Conservation (phyloP, 768 basidiomycete species). For the Mycena vulgaris region DNA sequence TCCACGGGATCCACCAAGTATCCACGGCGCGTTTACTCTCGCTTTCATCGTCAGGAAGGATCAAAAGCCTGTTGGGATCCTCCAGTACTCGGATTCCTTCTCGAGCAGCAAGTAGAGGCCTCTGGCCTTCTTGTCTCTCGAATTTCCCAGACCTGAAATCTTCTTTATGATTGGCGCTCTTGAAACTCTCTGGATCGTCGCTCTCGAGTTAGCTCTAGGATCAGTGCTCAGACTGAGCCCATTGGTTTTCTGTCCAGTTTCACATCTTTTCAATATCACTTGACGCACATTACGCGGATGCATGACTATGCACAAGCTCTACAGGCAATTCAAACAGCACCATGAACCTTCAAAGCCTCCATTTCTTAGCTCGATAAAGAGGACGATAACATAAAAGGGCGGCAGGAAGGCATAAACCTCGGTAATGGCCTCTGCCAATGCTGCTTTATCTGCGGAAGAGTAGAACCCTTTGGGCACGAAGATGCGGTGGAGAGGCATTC, state of each 20-base stretch:
- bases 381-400: conserved; percentile 40
- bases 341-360: conserved; percentile 16
- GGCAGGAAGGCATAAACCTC: conserved; percentile 37
- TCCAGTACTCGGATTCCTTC: too few relatives aligned
- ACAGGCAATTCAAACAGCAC: conserved; percentile 6
- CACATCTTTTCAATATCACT: background rate
- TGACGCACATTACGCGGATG: background rate
- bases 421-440: conserved; percentile 38
- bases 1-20: too few relatives aligned
- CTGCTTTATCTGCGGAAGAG: conserved; percentile 28
- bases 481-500: conserved; percentile 44
- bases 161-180: too few relatives aligned
- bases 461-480: conserved; percentile 40
- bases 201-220: background rate
- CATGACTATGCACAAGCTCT: conserved; percentile 5
- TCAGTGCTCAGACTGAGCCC: background rate
- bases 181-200: background rate
- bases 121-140: too few relatives aligned
- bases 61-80: too few relatives aligned
- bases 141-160: too few relatives aligned
- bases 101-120: too few relatives aligned
- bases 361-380: conserved; percentile 42
- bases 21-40: too few relatives aligned
- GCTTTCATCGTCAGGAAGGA: too few relatives aligned
- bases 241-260: background rate